Evolutionary conservation across 2,329 filamentous ascomycete species (phyloP).

Genomic region (Aspergillus sp.): DNA sequence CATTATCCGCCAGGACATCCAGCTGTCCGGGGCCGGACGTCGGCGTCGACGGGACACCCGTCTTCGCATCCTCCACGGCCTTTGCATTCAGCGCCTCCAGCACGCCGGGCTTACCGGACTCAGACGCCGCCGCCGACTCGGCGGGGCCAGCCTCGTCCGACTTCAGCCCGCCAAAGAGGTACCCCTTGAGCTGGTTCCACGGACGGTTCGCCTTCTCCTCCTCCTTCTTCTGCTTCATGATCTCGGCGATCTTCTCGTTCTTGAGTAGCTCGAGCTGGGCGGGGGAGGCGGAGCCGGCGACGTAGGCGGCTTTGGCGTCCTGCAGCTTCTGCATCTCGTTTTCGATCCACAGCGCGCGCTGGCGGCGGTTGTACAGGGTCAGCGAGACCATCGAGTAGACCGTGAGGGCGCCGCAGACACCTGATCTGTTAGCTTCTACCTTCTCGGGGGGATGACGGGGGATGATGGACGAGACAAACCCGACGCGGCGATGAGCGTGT

Average conservation of each 20-base stretch:
- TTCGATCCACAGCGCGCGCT: constrained; percentile 62
- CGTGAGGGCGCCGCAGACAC: constrained; percentile 60
- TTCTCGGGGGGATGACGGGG: background rate
- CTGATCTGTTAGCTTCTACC: constrained; percentile 31
- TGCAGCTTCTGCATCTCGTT: constrained; percentile 42
- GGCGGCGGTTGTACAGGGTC: constrained; percentile 65
- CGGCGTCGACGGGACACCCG: constrained; percentile 12
- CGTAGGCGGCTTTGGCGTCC: constrained; percentile 42
- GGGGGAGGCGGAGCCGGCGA: constrained; percentile 37
- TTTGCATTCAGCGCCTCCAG: constrained; percentile 38
- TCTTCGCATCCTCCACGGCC: constrained; percentile 24
- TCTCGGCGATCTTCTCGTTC: constrained; percentile 45
- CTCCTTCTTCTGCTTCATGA: constrained; percentile 38
- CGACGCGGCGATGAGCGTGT: constrained; percentile 61
- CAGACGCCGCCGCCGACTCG: constrained; percentile 9
- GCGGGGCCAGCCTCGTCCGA: constrained; percentile 26
- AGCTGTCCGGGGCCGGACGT: constrained; percentile 23
- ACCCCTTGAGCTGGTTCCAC: constrained; percentile 39
- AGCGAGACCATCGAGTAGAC: constrained; percentile 66
- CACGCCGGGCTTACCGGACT: constrained; percentile 25
- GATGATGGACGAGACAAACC: constrained; percentile 42
- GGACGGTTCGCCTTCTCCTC: constrained; percentile 39
- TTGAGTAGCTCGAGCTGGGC: constrained; percentile 45
- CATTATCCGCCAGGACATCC: constrained; percentile 36
- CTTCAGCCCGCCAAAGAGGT: constrained; percentile 40